Evolutionary conservation across 2,329 filamentous ascomycete species (phyloP), one percentile per base, ranked within the genome.

Genomic region (Periconia digitata): DNA sequence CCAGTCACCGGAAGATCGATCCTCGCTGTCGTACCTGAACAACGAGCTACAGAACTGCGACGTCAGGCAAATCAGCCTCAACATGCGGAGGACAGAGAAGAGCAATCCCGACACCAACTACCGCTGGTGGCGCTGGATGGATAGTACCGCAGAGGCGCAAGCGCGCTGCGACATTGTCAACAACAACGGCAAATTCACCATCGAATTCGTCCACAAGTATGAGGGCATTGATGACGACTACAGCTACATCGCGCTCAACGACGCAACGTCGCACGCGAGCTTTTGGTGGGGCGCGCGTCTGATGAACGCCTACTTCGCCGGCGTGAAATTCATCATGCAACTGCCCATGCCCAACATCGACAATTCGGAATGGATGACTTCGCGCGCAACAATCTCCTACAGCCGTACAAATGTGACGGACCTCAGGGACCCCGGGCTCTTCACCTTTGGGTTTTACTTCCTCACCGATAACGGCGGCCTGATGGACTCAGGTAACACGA

Each of bases 271-370:
- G 7, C 36, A 50, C 22, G 43, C 44, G 17, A 32, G n/a, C 12
- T 17, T 50, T 34, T 49, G 47, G 47, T 49, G 47, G 47, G 47
- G 47, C 18, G 27, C 47, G 8, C 34, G 47, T n/a, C 34, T 49
- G 6, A 18, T 49, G 43, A 49, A 45, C 37, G 21, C 15, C 16
- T 49, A 49, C 29, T 49, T 45, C 20, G 34, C 40, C 21, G 47
- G 47, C 23, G 46, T 29, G 4, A 22, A 41, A 27, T 40, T 41
- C 20, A 21, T 44, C 12, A 49, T 49, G 47, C 21, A 23, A 17
- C 16, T 47, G n/a, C 45, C 40, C 12, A 40, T 43, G n/a, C 24
- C 20, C 3, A 34, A 46, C 35, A 29, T 24, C 23, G 18, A 46
- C 8, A 46, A 7, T 17, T 36, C 23, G 3, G 22, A 37, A 6